These are phyloP conservation scores for Metarhizium anisopliae DNA, from an alignment of 2,329 filamentous ascomycete genomes.

Conservation along the genomic window DNA sequence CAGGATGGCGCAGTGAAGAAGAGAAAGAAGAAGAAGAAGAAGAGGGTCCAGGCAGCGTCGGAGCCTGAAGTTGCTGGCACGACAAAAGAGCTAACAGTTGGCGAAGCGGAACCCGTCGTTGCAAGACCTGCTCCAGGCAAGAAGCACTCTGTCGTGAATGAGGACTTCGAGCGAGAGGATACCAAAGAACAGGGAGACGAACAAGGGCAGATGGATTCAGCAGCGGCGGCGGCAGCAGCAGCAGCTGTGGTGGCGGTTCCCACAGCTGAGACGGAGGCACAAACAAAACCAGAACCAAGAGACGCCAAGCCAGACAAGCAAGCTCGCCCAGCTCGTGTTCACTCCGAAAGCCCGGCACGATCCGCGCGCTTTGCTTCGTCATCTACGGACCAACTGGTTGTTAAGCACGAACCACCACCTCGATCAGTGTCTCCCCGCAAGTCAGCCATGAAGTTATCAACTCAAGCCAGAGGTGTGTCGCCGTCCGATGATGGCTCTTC, in stretches of 20 bases:
- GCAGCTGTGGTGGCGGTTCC: slow-evolving; percentile 12
- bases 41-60: slow-evolving; percentile 5
- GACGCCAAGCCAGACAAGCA: slow-evolving; percentile 8
- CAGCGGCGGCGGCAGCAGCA: slow-evolving; percentile 23
- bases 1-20: slow-evolving; percentile 3
- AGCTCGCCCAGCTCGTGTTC: slow-evolving; percentile 24
- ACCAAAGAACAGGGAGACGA: slow-evolving; percentile 13
- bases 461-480: slow-evolving; percentile 43
- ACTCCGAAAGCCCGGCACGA: slow-evolving; percentile 54
- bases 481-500: slow-evolving; percentile 38
- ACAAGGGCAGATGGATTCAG: slow-evolving; percentile 2
- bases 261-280: not conserved
- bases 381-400: slow-evolving; percentile 39
- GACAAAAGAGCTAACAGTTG: not conserved
- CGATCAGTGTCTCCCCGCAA: slow-evolving; percentile 69
- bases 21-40: slow-evolving; percentile 10
- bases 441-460: slow-evolving; percentile 60
- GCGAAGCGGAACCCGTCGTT: not conserved
- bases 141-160: not conserved
- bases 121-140: not conserved
- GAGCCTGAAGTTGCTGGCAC: not conserved
- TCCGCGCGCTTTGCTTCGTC: slow-evolving; percentile 57
- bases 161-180: slow-evolving; percentile 31
- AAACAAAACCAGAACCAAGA: not conserved
- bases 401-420: slow-evolving; percentile 60